phyloP scores from a whole-genome alignment of 176 grass and related monocot genomes.

The Pontederia crassipes region DNA sequence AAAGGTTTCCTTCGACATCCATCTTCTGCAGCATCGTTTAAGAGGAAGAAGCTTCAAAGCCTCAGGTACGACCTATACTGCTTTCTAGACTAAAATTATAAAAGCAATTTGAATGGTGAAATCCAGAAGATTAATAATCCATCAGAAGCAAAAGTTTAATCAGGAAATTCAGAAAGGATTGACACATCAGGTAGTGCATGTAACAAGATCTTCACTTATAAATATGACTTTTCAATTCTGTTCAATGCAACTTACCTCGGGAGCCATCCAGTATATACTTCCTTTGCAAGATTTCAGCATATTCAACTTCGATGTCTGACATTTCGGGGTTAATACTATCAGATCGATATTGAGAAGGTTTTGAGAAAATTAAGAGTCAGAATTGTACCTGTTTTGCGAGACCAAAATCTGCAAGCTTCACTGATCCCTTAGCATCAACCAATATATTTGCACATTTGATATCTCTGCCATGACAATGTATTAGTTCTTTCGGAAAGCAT shows the following conservation, averaged over 20 bases:
- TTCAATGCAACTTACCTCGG: not conserved
- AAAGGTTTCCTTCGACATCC: no score
- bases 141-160: no score
- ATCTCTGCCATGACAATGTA: slow-evolving; percentile 46
- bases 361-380: not conserved
- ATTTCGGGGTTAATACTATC: not conserved
- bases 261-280: slow-evolving; percentile 8
- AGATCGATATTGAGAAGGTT: not conserved
- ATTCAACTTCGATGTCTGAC: slow-evolving; percentile 9
- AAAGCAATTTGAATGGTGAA: no score
- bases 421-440: slow-evolving; percentile 64
- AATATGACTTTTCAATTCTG: not conserved
- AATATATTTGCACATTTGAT: slow-evolving; percentile 97
- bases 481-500: not conserved
- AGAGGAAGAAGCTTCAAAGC: no score
- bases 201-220: not conserved
- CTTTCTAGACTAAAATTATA: no score
- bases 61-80: no score
- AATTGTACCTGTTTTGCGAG: slow-evolving; percentile 73
- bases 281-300: slow-evolving; percentile 11
- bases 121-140: no score
- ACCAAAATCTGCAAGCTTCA: slow-evolving; percentile 96
- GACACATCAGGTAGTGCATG: not conserved
- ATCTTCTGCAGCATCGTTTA: no score
- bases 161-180: no score